Evolutionary conservation across 306 rosid species (phyloP).

Genomic region (Pyrus communis): DNA sequence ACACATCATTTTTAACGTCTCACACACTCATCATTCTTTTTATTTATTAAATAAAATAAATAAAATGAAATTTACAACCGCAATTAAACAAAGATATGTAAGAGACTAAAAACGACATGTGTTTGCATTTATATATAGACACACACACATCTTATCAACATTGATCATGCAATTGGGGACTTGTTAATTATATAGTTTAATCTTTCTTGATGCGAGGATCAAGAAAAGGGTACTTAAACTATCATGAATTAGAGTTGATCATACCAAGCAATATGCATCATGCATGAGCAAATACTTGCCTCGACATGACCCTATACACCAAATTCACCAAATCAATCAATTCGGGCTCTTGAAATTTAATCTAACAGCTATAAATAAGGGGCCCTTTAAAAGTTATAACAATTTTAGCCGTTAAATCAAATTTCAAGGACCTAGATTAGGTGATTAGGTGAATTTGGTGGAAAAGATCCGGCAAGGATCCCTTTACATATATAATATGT

Average conservation of each 20-base stretch:
- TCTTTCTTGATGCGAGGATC: background rate
- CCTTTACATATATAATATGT: too few relatives aligned
- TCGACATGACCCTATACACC: background rate
- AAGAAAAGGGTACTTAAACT: background rate
- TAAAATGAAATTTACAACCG: too few relatives aligned
- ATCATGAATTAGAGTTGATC: background rate
- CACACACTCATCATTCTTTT: too few relatives aligned
- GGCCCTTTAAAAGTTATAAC: too few relatives aligned
- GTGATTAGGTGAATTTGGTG: too few relatives aligned
- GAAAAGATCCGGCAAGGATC: too few relatives aligned
- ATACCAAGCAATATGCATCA: background rate
- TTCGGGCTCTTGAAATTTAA: rapidly evolving
- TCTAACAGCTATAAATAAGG: rapidly evolving
- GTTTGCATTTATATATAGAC: background rate
- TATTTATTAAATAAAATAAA: too few relatives aligned
- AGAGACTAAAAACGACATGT: too few relatives aligned
- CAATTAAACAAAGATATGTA: too few relatives aligned
- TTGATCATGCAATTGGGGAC: background rate
- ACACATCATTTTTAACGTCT: too few relatives aligned
- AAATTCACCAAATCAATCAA: too few relatives aligned
- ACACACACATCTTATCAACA: background rate
- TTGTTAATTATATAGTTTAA: background rate
- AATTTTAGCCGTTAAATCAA: too few relatives aligned
- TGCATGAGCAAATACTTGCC: slow-evolving; percentile 21
- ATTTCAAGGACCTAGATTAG: rapidly evolving